Percentiles rank a stretch among this genome's conserved stretches.
Conservation (phyloP, 441 rosid species). For the Eutrema salsugineum region DNA sequence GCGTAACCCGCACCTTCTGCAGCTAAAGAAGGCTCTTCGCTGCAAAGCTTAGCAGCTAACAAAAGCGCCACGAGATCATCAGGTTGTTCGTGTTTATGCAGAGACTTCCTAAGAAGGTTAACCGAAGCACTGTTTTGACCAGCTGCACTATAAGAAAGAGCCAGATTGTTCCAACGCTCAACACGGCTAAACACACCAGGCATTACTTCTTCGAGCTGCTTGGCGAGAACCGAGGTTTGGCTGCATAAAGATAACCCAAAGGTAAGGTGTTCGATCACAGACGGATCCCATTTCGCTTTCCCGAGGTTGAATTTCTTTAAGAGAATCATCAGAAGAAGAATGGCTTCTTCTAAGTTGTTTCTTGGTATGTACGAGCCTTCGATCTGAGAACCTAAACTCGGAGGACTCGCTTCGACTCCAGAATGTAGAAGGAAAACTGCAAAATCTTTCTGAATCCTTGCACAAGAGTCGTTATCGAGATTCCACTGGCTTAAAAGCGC, state of each 20-base stretch:
- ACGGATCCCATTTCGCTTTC: conserved; percentile 70
- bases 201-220: conserved; percentile 75
- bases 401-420: conserved; percentile 82
- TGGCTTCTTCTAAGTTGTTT: conserved; percentile 88
- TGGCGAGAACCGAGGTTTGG: conserved; percentile 70
- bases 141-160: conserved; percentile 68
- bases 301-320: conserved; percentile 61
- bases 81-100: conserved; percentile 74
- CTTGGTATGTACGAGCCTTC: conserved; percentile 83
- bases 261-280: conserved; percentile 77
- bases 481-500: conserved; percentile 92
- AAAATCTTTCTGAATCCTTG: conserved; percentile 79
- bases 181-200: conserved; percentile 81
- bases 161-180: conserved; percentile 81
- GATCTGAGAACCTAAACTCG: conserved; percentile 69
- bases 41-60: conserved; percentile 81
- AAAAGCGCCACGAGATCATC: conserved; percentile 64
- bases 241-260: conserved; percentile 73
- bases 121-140: conserved; percentile 59
- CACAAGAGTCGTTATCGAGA: conserved; percentile 68
- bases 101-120: conserved; percentile 76
- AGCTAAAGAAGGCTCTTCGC: conserved; percentile 67
- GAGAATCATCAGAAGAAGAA: conserved; percentile 83
- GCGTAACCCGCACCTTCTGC: conserved; percentile 79
- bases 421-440: conserved; percentile 79